Base-by-base conservation (phyloP, 169 alveolate species). In the Plasmodium knowlesi region DNA sequence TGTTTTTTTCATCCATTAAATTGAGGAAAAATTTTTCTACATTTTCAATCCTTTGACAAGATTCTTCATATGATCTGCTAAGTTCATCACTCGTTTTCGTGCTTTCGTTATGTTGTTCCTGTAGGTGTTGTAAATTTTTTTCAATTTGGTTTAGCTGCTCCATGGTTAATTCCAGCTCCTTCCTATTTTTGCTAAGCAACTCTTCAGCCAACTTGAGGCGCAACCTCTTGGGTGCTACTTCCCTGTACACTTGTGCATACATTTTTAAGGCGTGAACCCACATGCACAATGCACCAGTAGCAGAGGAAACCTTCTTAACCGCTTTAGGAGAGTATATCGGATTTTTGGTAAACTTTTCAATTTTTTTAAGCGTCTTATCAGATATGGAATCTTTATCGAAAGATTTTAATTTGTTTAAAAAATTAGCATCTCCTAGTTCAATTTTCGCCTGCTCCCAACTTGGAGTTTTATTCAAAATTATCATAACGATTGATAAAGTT, bases 211-310 rank as follows among this genome's bases (percentile, higher is more conserved):
- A 95, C 16, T 95, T 93, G 50, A 97, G 93, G 96, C 98, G 97
- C 71, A 97, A 96, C 90, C 99, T 97, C 96, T 99, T 98, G n/a
- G 99, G 99, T 88, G 98, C 99, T 32, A 99, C 99, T 95, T 98
- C 99, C 16, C 98, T 96, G 82, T 98, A 98, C 70, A 98, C 99
- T 94, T 98, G 99, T 76, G 99, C 99, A 90, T 98, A 98, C 95
- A 98, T 98, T 97, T 98, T 99, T 95, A 98, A 96, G 70, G 99
- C 99, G 79, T 98, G 98, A 50, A 98, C 99, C 99, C 99, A 98
- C 95, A 97, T 93, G 95, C 99, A 98, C 81, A 98, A 83, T 30
- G 99, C 98, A 30, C 98, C 99, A 28, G 99, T 99, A n/a, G 99
- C 99, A 84, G 95, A 94, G 54, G 99, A 97, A 80, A 98, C 97